These are phyloP conservation scores for Eucalyptus sp. DNA, from an alignment of 345 rosid genomes.

Conservation along the genomic window DNA sequence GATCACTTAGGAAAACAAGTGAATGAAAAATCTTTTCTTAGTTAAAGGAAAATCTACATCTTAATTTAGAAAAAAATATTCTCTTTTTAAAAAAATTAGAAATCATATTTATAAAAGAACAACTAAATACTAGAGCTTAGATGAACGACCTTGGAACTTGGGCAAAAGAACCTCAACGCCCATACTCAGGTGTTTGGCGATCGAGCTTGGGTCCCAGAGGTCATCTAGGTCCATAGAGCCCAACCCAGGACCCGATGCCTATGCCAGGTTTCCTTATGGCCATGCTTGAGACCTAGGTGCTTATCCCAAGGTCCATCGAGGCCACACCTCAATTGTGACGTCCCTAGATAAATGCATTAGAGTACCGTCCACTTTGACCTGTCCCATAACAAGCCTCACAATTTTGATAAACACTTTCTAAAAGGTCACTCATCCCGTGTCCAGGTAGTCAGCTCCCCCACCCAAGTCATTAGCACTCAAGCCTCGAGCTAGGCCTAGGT, in stretches of 20 bases:
- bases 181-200: background rate
- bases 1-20: background rate
- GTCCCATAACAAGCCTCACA: too few relatives aligned
- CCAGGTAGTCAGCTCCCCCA: accelerated
- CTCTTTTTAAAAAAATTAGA: too few relatives aligned
- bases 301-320: accelerated
- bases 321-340: accelerated
- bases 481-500: background rate
- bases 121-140: accelerated
- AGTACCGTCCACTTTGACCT: too few relatives aligned
- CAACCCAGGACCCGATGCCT: accelerated
- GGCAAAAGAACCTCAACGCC: background rate
- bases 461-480: background rate
- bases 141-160: background rate
- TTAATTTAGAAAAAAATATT: background rate
- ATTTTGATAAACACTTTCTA: accelerated
- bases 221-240: accelerated
- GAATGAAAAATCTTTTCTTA: background rate
- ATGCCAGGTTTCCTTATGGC: accelerated
- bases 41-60: background rate
- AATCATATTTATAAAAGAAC: background rate
- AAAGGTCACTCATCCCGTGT: background rate
- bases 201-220: accelerated
- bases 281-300: background rate
- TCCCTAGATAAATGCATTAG: too few relatives aligned